These are phyloP conservation scores for Lichtheimia ornata DNA, from an alignment of 371 early-diverging fungal species.

Conservation along the genomic window DNA sequence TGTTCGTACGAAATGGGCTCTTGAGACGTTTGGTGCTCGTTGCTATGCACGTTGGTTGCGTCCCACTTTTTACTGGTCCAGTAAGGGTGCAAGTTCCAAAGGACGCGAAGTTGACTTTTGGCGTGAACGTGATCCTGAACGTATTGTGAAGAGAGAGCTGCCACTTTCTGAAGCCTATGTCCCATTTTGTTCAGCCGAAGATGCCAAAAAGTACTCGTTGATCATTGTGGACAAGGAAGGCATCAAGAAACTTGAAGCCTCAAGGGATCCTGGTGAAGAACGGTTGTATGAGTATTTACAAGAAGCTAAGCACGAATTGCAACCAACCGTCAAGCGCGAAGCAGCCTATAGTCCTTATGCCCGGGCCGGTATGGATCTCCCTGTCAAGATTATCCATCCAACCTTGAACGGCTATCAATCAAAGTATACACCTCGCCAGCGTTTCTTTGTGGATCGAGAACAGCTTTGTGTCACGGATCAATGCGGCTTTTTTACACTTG, in stretches of 20 bases:
- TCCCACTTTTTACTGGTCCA: constrained; percentile 68
- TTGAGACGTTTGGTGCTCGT: constrained; percentile 42
- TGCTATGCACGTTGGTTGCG: constrained; percentile 50
- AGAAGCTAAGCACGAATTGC: constrained; percentile 45
- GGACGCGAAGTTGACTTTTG: constrained; percentile 60
- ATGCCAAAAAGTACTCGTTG: constrained; percentile 35
- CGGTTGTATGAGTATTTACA: constrained; percentile 46
- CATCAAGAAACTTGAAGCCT: constrained; percentile 33
- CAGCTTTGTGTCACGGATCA: constrained; percentile 55
- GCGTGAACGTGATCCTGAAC: constrained; percentile 53
- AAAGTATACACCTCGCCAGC: constrained; percentile 54
- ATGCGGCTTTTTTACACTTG: constrained; percentile 61
- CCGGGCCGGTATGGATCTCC: constrained; percentile 53
- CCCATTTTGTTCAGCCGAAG: constrained; percentile 27
- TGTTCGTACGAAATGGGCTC: constrained; percentile 60
- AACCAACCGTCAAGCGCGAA: constrained; percentile 36
- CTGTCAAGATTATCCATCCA: constrained; percentile 62
- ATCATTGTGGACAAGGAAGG: constrained; percentile 61
- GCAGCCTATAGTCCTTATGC: constrained; percentile 57
- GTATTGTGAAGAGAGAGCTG: constrained; percentile 62
- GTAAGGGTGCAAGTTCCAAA: constrained; percentile 37
- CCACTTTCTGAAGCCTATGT: constrained; percentile 65
- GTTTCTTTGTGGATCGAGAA: constrained; percentile 56
- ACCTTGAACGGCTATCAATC: constrained; percentile 70
- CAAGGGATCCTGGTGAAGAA: constrained; percentile 23